Conservation (phyloP, 1,284 basidiomycete species). For the Ganoderma multipileum region DNA sequence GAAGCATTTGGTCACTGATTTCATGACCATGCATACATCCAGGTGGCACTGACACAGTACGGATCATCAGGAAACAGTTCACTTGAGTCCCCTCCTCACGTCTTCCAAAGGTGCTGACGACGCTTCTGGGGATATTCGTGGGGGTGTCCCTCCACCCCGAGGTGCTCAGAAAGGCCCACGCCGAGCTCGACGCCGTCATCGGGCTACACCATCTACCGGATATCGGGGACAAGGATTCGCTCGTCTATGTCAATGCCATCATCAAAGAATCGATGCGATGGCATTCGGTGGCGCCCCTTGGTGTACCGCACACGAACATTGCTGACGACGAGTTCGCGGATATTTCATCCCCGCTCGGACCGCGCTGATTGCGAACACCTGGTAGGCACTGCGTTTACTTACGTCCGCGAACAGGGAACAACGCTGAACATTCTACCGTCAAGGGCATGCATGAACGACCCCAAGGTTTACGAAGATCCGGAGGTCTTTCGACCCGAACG, state of each 20-base stretch:
- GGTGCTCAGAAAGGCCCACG: slow-evolving; percentile 38
- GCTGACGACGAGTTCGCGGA: slow-evolving; percentile 8
- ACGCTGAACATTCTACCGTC: background rate
- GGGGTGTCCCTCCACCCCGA: slow-evolving; percentile 40
- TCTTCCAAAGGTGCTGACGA: background rate
- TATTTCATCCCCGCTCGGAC: slow-evolving; percentile 30
- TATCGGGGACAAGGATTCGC: slow-evolving; percentile 36
- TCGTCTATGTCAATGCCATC: slow-evolving; percentile 42
- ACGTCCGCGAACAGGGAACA: too few relatives aligned
- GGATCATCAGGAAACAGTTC: background rate
- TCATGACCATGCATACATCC: background rate
- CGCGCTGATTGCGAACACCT: slow-evolving; percentile 25
- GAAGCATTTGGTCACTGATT: background rate
- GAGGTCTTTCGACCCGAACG: slow-evolving; percentile 37
- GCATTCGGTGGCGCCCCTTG: slow-evolving; percentile 8
- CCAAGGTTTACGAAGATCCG: slow-evolving; percentile 47
- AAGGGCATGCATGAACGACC: slow-evolving; percentile 30
- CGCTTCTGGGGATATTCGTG: slow-evolving; percentile 24
- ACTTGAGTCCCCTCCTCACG: background rate
- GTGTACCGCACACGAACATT: slow-evolving; percentile 6
- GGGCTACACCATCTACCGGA: slow-evolving; percentile 40
- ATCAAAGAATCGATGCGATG: slow-evolving; percentile 39
- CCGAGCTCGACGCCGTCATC: slow-evolving; percentile 42
- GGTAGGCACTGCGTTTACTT: slow-evolving; percentile 18
- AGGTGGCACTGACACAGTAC: slow-evolving; percentile 27